Percentiles rank a stretch among this genome's conserved stretches.
phyloP scores from a whole-genome alignment of 1,284 basidiomycete species.

The Spongiforma sp. region DNA sequence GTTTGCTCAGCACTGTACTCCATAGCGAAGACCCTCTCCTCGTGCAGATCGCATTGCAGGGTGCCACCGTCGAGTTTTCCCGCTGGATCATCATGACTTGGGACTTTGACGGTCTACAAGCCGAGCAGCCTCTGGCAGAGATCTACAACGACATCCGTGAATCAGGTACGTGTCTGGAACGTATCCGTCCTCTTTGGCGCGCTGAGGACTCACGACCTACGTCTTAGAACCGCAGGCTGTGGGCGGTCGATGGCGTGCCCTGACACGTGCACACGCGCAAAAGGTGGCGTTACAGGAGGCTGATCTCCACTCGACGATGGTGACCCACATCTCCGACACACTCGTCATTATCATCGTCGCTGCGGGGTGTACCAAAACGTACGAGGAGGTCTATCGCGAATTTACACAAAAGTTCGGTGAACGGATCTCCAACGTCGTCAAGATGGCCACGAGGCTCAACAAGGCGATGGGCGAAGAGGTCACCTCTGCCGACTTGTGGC shows the following conservation, averaged over 20 bases:
- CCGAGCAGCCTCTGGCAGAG: slow-evolving; percentile 45
- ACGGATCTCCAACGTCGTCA: slow-evolving; percentile 47
- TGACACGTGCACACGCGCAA: slow-evolving; percentile 52
- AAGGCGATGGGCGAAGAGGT: slow-evolving; percentile 57
- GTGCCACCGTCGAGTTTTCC: slow-evolving; percentile 47
- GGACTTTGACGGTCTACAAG: slow-evolving; percentile 52
- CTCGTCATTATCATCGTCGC: slow-evolving; percentile 51
- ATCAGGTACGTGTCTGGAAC: slow-evolving; percentile 43
- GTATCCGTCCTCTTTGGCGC: not conserved
- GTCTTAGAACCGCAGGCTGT: slow-evolving; percentile 52
- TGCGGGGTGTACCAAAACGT: slow-evolving; percentile 42
- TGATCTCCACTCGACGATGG: slow-evolving; percentile 42
- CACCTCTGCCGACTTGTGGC: slow-evolving; percentile 53
- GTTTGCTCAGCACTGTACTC: slow-evolving; percentile 39
- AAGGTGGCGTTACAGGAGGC: slow-evolving; percentile 40
- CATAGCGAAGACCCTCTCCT: slow-evolving; percentile 49
- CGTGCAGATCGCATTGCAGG: slow-evolving; percentile 59
- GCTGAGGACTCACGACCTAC: not conserved
- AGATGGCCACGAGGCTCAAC: slow-evolving; percentile 49
- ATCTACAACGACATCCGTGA: slow-evolving; percentile 52
- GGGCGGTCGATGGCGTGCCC: slow-evolving; percentile 56
- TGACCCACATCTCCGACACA: slow-evolving; percentile 43
- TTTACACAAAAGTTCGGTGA: slow-evolving; percentile 44
- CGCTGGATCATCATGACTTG: slow-evolving; percentile 54
- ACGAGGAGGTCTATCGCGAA: slow-evolving; percentile 28